Conservation (phyloP, 1,284 basidiomycete genomes). For the Ganoderma sinense region DNA sequence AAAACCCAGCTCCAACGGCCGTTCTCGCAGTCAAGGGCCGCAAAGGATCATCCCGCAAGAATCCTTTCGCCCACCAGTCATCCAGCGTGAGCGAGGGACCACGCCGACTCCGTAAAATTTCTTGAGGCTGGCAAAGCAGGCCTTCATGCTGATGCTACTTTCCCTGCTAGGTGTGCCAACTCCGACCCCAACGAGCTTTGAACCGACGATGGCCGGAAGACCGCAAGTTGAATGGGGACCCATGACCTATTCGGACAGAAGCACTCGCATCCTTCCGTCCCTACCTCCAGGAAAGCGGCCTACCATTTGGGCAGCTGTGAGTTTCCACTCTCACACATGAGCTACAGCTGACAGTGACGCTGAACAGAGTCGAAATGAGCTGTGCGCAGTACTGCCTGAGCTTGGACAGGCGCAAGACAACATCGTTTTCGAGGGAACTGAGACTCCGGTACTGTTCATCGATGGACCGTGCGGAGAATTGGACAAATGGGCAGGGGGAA, state of each 20-base stretch:
- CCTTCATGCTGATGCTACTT: neutral
- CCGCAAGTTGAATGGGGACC: neutral
- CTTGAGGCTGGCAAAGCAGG: neutral
- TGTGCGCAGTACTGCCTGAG: constrained; percentile 25
- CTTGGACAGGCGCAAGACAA: constrained; percentile 15
- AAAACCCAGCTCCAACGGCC: neutral
- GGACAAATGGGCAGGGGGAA: constrained; percentile 30
- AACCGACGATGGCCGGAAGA: neutral
- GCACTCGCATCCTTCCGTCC: neutral
- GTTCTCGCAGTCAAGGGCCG: neutral
- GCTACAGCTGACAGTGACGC: neutral
- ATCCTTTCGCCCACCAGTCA: neutral
- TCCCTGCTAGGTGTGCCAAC: neutral
- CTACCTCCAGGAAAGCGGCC: neutral
- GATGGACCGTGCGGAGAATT: constrained; percentile 16
- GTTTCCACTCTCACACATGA: neutral
- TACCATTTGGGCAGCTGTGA: constrained; percentile 2
- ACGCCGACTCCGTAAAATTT: neutral
- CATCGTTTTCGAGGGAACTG: constrained; percentile 19
- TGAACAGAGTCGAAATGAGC: constrained; percentile 29
- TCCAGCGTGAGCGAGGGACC: neutral
- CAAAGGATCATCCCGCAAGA: neutral
- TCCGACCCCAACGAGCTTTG: neutral
- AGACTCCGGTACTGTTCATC: constrained; percentile 30
- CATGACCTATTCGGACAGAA: neutral